Evolutionary conservation across 805 yeast species (phyloP), one percentile per base, ranked within the genome.

Genomic region (Zygosaccharomyces pseudorouxii): DNA sequence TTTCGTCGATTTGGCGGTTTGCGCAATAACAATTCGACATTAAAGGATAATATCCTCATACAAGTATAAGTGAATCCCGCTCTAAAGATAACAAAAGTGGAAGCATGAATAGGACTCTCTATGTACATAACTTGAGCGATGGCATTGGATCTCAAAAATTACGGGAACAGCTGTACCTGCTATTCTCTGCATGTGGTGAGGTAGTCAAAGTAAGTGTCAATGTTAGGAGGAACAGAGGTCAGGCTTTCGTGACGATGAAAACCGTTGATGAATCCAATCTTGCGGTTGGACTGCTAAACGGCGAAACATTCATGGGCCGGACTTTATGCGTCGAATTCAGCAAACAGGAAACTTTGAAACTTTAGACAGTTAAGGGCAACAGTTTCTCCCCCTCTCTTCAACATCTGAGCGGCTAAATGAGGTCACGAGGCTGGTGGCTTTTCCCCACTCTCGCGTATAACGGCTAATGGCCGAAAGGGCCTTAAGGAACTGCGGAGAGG

Each of bases 161-260:
- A 50, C 77, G 76, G 54, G 77, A 77, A 46, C 78, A 77, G 54
- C 65, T 86, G 10, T 83, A 78, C 57, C 57, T 84, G 16, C 59
- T 84, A 5, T 83, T 82, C 55, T 70, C 82, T 11, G 75, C 81
- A 0, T 83, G 73, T 62, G 89, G 89, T 0, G 89, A 83, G 58
- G 77, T 86, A 2, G 59, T 84, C 4, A 75, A 77, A 9, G 71
- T 86, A 9, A 64, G 71, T 42, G 60, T 75, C 22, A 70, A 73
- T 45, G 62, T 72, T 31, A 71, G 71, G 47, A 73, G 70, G 48
- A 65, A 73, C 54, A 69, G 86, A 48, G 89, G 89, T 0, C 88
- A 82, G 58, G 89, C 89, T 0, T 85, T 83, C 69, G 63, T 84
- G 2, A 68, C 77, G 1, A 72, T 81, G 54, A 71, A 76, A 29